phyloP scores from a whole-genome alignment of 768 basidiomycete genomes.

The Xanthoconium purpureum region DNA sequence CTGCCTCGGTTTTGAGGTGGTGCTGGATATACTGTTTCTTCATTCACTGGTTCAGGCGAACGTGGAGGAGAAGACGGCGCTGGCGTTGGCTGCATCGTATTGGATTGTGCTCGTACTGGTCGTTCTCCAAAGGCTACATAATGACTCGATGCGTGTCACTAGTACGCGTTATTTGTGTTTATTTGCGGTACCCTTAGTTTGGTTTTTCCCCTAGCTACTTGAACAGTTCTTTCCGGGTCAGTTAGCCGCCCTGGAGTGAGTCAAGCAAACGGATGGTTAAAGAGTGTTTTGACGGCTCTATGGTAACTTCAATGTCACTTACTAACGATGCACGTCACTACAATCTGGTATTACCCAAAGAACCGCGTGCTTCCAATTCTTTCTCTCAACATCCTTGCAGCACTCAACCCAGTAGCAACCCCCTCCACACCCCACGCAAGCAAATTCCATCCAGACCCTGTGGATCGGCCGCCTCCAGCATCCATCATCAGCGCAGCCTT shows the following conservation, averaged over 20 bases:
- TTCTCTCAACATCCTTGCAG: conserved; percentile 29
- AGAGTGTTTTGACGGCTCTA: no score
- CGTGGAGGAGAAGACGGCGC: conserved; percentile 57
- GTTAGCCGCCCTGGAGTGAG: no score
- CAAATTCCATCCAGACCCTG: conserved; percentile 31
- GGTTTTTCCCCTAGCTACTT: no score
- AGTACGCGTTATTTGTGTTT: conserved; percentile 21
- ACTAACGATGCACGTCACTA: no score
- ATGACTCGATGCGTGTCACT: background rate
- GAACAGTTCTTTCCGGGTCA: no score
- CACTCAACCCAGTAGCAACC: conserved; percentile 34
- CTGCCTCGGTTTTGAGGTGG: conserved; percentile 67
- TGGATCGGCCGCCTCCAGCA: conserved; percentile 50
- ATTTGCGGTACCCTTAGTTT: conserved; percentile 1
- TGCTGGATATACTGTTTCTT: conserved; percentile 41
- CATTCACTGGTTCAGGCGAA: conserved; percentile 35
- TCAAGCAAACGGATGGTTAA: no score
- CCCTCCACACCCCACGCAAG: conserved; percentile 46
- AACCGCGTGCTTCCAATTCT: conserved; percentile 12
- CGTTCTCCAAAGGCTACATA: background rate
- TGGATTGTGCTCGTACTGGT: background rate
- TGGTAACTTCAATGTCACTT: no score
- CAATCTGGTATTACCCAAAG: background rate
- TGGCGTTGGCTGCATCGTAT: conserved; percentile 62
- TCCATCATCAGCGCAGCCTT: conserved; percentile 83